Base-by-base conservation (phyloP, 1,284 basidiomycete genomes). In the Agroathelia rolfsii region DNA sequence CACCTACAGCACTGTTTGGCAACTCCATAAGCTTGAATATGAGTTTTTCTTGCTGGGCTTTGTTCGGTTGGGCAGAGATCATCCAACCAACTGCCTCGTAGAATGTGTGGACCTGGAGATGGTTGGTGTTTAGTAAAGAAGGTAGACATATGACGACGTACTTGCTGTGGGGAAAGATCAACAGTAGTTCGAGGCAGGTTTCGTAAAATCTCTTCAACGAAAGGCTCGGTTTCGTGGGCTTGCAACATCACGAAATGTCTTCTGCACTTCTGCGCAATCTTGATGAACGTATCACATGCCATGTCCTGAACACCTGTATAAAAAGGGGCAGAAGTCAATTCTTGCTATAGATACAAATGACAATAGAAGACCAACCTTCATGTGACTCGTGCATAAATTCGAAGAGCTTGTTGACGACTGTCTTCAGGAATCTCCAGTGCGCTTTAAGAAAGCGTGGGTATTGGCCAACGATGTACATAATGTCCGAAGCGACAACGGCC, bases 371-470 rank as follows among this genome's bases (percentile, higher is more conserved):
- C 57, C 36, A 39, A 78, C 90, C 93, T 66, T 99, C 95, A 52
- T 99, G 95, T 0, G 90, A 96, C 64, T 98, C 95, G 61, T 99
- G 95, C 93, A 98, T 98, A 57, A 99, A 99, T 58, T 99, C 95
- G 58, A 99, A 99, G 12, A 98, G 69, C 62, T 99, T 99, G 68
- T 98, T 98, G 44, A 98, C 95, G 31, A 99, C 95, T 3, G 95
- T 98, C 70, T 99, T 99, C 55, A 99, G 66, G 76, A 99, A 99
- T 64, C 97, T 98, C 95, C 95, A 99, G 57, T 99, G 95, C 14
- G 95, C 95, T 58, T 98, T 98, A 51, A 99, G 77, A 79, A 98
- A 99, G 20, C 95, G 80, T 32, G 95, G 95, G 54, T 99, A 99
- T 61, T 99, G 95, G 32, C 95, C 95, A 47, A 99, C 95, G 50